These are phyloP conservation scores for Leishmania arabica DNA, from an alignment of 208 protist species.

Conservation along the genomic window DNA sequence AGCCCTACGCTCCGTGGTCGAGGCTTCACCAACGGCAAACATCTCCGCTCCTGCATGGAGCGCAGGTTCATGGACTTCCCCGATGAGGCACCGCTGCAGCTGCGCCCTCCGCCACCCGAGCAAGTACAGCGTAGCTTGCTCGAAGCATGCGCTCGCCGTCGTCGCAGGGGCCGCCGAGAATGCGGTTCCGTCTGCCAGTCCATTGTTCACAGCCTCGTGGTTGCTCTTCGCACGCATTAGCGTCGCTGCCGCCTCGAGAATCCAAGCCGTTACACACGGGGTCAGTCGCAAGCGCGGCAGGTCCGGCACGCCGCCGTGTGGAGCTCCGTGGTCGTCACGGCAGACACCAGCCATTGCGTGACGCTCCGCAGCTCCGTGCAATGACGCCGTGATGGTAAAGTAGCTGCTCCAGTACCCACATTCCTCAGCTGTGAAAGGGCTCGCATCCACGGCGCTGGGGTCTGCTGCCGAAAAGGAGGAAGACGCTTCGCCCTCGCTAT, in stretches of 20 bases:
- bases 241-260: conserved; percentile 16
- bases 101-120: conserved; percentile 22
- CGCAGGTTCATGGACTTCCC: background rate
- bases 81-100: conserved; percentile 15
- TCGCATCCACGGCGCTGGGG: background rate
- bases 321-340: background rate
- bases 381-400: background rate
- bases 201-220: background rate
- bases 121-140: conserved; percentile 13
- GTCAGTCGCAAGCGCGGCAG: conserved; percentile 11
- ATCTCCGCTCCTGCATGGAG: background rate
- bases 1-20: background rate
- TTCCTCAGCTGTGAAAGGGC: conserved; percentile 13
- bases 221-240: background rate
- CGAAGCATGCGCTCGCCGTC: conserved; percentile 7
- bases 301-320: background rate
- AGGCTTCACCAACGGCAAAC: background rate
- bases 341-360: background rate
- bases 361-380: background rate
- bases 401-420: conserved; percentile 28
- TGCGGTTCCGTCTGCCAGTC: background rate
- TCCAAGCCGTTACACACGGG: conserved; percentile 20
- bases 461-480: background rate
- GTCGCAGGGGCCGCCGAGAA: background rate
- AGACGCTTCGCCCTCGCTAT: conserved; percentile 1